Evolutionary conservation across 306 rosid genomes (phyloP).

Genomic region (Prunus salicina): DNA sequence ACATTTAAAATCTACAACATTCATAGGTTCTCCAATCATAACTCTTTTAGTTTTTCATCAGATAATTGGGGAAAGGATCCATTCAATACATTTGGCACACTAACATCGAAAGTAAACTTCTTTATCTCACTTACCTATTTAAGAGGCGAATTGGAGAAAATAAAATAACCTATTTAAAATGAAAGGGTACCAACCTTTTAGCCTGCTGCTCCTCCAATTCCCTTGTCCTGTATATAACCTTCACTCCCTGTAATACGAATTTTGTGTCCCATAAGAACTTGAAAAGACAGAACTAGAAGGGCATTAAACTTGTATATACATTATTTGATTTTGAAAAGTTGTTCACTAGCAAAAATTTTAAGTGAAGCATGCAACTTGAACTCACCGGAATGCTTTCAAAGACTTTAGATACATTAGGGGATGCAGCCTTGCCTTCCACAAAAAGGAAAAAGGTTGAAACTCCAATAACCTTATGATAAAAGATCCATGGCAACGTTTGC

Average conservation of each 20-base stretch:
- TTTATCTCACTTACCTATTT: not conserved
- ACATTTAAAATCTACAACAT: not conserved
- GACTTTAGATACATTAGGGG: conserved; percentile 70
- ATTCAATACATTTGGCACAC: not conserved
- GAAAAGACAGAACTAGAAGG: not conserved
- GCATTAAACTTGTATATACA: conserved; percentile 1
- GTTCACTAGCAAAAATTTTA: not conserved
- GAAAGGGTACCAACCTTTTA: conserved; percentile 50
- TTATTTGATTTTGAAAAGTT: not conserved
- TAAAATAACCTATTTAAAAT: not conserved
- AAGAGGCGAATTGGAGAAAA: not conserved
- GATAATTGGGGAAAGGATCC: not conserved
- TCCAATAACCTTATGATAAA: conserved; percentile 90
- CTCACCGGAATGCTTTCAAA: conserved; percentile 89
- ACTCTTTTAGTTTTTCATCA: not conserved
- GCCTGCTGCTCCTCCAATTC: conserved; percentile 95
- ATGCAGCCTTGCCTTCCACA: conserved; percentile 95
- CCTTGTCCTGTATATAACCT: conserved; percentile 75
- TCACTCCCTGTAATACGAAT: conserved; percentile 64
- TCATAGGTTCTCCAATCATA: not conserved
- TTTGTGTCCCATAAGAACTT: conserved; percentile 14
- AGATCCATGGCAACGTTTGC: conserved; percentile 93
- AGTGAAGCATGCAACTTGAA: conserved; percentile 6
- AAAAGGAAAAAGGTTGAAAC: conserved; percentile 82
- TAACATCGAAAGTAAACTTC: not conserved